A percentile compares a stretch with the other conserved stretches of the same genome.
Evolutionary conservation across 176 grass and related monocot genomes (phyloP).

Genomic region (Cenchrus fungigraminus): DNA sequence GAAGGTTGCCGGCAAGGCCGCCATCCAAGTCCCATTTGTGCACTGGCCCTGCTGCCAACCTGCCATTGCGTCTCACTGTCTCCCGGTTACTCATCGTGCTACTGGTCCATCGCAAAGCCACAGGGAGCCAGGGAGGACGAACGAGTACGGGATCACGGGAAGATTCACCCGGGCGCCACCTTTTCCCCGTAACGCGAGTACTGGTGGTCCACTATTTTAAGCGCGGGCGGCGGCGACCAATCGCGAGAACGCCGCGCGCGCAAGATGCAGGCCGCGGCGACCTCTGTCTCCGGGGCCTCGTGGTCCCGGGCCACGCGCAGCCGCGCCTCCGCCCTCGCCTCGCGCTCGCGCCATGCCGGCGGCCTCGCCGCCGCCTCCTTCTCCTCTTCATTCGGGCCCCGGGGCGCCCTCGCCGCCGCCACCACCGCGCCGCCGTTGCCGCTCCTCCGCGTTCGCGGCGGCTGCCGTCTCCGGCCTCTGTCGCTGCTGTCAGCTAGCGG

Average conservation of each 20-base stretch:
- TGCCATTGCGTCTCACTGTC: background rate
- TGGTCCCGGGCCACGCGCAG: background rate
- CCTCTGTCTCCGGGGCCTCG: background rate
- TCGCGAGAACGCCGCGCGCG: background rate
- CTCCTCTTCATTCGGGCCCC: background rate
- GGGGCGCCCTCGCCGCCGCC: background rate
- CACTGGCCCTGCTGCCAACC: background rate
- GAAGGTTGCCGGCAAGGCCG: background rate
- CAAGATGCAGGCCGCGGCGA: slow-evolving; percentile 42
- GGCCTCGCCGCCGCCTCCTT: background rate
- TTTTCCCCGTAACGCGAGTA: background rate
- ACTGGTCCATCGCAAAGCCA: background rate
- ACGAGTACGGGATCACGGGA: slow-evolving; percentile 55
- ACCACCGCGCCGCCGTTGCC: background rate
- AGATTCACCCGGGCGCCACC: slow-evolving; percentile 32
- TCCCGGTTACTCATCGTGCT: background rate
- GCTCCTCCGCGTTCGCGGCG: background rate
- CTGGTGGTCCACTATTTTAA: slow-evolving; percentile 24
- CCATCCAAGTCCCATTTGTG: slow-evolving; percentile 15
- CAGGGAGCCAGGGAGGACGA: slow-evolving; percentile 2
- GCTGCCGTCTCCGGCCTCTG: background rate
- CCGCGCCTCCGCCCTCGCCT: background rate
- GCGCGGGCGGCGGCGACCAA: background rate
- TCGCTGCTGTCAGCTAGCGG: slow-evolving; percentile 8
- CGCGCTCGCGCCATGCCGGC: slow-evolving; percentile 20